Conservation (phyloP, 345 rosid genomes). For the Eucalyptus marginata region DNA sequence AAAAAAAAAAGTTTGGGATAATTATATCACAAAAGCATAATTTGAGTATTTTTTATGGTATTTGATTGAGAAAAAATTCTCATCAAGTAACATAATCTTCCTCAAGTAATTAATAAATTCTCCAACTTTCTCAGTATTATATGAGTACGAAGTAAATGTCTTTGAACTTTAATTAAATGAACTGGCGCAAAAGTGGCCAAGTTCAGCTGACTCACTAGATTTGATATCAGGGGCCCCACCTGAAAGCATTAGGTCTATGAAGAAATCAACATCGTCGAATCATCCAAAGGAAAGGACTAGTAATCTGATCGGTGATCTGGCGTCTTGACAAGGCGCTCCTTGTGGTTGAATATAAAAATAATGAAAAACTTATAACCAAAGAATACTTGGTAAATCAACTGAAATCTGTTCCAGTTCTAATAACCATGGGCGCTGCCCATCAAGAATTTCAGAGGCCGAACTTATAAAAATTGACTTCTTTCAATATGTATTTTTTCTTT, state of each 20-base stretch:
- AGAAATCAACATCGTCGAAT: neutral
- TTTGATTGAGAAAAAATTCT: neutral
- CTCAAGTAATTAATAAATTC: neutral
- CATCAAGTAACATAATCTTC: neutral
- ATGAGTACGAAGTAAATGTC: neutral
- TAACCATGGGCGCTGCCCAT: neutral
- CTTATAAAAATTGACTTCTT: neutral
- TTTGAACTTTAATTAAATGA: neutral
- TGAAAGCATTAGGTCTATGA: neutral
- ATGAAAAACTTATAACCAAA: neutral
- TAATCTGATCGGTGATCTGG: neutral
- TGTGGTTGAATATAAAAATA: neutral
- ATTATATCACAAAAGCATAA: too few relatives aligned
- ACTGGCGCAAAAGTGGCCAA: neutral
- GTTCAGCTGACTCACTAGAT: neutral
- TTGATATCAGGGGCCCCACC: neutral
- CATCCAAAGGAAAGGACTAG: neutral
- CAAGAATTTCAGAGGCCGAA: too few relatives aligned
- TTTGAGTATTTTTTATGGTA: too few relatives aligned
- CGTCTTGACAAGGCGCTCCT: neutral
- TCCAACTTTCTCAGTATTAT: neutral
- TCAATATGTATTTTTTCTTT: neutral
- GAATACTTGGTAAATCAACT: neutral
- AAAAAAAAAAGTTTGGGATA: too few relatives aligned
- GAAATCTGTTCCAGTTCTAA: neutral